A percentile compares a stretch with the other conserved stretches of the same genome.
Conservation (phyloP, 2,329 filamentous ascomycete genomes). For the Chrysosporium queenslandicum region DNA sequence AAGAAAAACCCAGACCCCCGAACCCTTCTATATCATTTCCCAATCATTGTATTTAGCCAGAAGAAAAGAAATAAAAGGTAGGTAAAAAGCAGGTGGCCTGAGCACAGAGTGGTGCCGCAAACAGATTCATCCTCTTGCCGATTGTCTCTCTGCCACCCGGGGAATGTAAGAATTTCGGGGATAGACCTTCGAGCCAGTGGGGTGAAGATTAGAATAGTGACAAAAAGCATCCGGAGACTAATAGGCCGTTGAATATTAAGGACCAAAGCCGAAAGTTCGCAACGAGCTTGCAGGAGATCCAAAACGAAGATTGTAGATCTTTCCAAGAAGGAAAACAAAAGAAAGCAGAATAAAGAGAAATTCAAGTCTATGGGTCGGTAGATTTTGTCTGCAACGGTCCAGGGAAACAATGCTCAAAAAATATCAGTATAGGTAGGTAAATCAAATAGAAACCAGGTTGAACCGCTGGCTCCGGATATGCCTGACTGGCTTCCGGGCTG, state of each 20-base stretch:
- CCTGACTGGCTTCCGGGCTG: background rate
- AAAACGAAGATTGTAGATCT: background rate
- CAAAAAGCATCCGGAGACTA: no score
- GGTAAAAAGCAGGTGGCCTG: background rate
- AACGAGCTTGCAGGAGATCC: background rate
- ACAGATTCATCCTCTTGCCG: background rate
- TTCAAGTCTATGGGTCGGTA: background rate
- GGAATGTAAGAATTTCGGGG: background rate
- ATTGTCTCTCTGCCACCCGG: background rate
- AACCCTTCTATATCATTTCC: conserved; percentile 3
- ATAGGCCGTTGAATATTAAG: background rate
- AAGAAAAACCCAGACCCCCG: background rate
- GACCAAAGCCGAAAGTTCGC: background rate
- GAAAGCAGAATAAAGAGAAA: no score
- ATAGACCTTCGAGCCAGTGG: background rate
- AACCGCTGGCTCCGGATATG: background rate
- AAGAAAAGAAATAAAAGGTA: background rate
- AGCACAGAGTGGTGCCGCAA: background rate
- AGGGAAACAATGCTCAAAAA: conserved; percentile 1
- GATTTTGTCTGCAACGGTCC: background rate
- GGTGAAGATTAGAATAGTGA: background rate
- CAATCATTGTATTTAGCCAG: background rate
- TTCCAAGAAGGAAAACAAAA: background rate
- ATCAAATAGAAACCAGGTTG: background rate
- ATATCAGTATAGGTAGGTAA: background rate